Evolutionary conservation across 2,329 filamentous ascomycete species (phyloP).

Genomic region (Zasmidium cellare): DNA sequence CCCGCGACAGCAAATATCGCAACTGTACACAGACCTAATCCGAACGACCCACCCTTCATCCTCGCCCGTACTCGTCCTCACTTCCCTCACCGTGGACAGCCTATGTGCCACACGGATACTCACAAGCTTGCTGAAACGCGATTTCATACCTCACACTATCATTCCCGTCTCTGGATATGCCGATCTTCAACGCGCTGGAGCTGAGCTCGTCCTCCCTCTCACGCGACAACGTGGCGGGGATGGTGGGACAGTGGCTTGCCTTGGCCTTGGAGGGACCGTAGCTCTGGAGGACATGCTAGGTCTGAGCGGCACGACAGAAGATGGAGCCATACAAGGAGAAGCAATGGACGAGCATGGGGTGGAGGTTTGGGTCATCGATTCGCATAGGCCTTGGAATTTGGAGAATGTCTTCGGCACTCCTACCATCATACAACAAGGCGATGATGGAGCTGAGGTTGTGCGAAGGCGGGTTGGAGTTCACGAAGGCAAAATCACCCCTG

Average conservation of each 20-base stretch:
- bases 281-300: conserved; percentile 80
- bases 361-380: conserved; percentile 92
- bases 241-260: conserved; percentile 85
- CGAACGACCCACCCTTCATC: conserved; percentile 85
- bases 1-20: conserved; percentile 82
- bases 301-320: conserved; percentile 60
- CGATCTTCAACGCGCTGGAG: conserved; percentile 78
- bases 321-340: conserved; percentile 45
- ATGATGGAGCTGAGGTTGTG: conserved; percentile 24
- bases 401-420: conserved; percentile 75
- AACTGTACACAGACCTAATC: conserved; percentile 87
- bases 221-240: conserved; percentile 79
- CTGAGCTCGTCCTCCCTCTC: conserved; percentile 80
- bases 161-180: conserved; percentile 91
- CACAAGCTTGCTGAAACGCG: conserved; percentile 88
- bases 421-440: conserved; percentile 33
- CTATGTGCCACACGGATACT: conserved; percentile 94
- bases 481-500: conserved; percentile 68
- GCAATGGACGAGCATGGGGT: conserved; percentile 68
- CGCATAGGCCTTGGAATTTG: conserved; percentile 90
- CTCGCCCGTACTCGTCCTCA: conserved; percentile 86
- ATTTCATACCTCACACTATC: conserved; percentile 97
- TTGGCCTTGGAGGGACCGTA: conserved; percentile 89
- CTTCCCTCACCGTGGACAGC: conserved; percentile 90
- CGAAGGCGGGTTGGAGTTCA: conserved; percentile 65